Evolutionary conservation across 345 rosid genomes (phyloP).

Genomic region (Linum usitatissimum): DNA sequence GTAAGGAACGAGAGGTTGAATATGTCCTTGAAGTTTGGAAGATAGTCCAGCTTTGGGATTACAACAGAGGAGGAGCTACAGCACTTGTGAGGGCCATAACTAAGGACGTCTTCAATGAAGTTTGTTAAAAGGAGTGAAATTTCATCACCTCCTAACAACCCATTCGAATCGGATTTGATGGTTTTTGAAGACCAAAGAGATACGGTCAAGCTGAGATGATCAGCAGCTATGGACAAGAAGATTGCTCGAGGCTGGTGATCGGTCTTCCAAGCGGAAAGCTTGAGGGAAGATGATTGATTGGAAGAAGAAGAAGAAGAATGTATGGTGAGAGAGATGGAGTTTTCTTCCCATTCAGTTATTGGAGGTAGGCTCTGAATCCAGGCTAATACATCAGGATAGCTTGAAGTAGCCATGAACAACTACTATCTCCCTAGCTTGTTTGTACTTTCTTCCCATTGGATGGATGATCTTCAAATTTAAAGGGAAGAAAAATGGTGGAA

Average conservation of each 20-base stretch:
- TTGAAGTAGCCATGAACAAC: constrained; percentile 44
- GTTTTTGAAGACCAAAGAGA: constrained; percentile 66
- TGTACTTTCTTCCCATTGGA: too few species aligned
- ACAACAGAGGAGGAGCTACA: constrained; percentile 24
- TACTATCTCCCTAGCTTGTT: background rate
- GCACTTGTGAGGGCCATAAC: constrained; percentile 33
- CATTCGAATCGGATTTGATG: constrained; percentile 24
- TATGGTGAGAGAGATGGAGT: constrained; percentile 39
- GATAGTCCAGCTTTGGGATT: constrained; percentile 31
- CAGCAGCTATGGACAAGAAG: constrained; percentile 42
- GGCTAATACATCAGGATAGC: constrained; percentile 36
- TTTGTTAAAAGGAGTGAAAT: constrained; percentile 38
- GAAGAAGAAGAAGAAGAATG: constrained; percentile 47
- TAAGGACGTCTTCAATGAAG: constrained; percentile 51
- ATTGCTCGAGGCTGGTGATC: constrained; percentile 21
- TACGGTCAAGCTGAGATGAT: constrained; percentile 32
- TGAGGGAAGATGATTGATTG: too few species aligned
- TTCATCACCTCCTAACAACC: constrained; percentile 25
- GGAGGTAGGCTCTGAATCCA: constrained; percentile 67
- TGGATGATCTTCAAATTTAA: too few species aligned
- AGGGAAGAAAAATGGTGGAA: background rate
- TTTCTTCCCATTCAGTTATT: constrained; percentile 40
- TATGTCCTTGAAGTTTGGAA: constrained; percentile 33
- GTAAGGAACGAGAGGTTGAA: constrained; percentile 62
- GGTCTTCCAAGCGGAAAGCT: constrained; percentile 35